Conservation (phyloP, 257 asterid genomes). For the Solanum pinnatisectum region DNA sequence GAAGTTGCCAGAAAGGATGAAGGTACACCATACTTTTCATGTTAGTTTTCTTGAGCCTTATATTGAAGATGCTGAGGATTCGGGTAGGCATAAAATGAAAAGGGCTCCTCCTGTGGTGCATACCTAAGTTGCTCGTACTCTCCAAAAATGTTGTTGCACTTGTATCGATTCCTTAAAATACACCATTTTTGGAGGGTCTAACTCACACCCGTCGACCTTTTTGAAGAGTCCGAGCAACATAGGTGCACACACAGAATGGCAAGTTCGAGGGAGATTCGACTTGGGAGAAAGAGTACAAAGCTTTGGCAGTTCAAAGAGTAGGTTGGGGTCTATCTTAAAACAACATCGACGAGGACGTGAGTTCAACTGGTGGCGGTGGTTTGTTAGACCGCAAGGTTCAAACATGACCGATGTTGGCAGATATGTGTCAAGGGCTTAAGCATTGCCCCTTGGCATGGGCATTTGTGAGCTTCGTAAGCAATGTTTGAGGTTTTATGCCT, state of each 20-base stretch:
- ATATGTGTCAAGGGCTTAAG: background rate
- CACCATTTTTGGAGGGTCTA: background rate
- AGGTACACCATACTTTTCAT: background rate
- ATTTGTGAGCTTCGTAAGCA: background rate
- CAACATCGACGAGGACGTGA: background rate
- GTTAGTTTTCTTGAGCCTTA: background rate
- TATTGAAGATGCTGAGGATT: background rate
- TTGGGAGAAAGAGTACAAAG: background rate
- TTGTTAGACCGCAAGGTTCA: background rate
- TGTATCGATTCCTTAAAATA: background rate
- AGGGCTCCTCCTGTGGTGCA: background rate
- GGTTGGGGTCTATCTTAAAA: background rate
- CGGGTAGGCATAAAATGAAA: background rate
- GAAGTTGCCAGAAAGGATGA: background rate
- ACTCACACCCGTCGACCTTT: background rate
- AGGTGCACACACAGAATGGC: background rate
- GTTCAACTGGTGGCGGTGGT: background rate
- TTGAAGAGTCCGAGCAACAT: background rate
- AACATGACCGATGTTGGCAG: background rate
- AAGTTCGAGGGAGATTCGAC: background rate
- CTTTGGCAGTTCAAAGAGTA: background rate
- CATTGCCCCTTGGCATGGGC: background rate
- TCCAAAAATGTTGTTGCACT: background rate
- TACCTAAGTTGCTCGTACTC: background rate
- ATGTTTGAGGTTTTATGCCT: background rate